These are phyloP conservation scores for Pinus albicaulis DNA, from an alignment of 75 land plant species.

Conservation along the genomic window DNA sequence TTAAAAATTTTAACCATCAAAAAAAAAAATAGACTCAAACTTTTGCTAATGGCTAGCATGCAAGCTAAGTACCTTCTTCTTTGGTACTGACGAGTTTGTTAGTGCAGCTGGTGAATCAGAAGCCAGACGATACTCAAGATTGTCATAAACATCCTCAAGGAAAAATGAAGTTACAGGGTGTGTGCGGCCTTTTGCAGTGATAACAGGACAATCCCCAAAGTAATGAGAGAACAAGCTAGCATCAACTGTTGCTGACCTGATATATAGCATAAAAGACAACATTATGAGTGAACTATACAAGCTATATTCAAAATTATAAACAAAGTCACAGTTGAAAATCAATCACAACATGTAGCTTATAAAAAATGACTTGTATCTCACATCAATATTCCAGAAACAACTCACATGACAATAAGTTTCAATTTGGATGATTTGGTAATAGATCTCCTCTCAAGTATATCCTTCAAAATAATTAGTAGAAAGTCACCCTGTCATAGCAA, in stretches of 20 bases:
- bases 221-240: conserved; percentile 72
- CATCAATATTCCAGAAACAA: neutral
- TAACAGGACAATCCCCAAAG: conserved; percentile 81
- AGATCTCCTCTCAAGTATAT: conserved; percentile 67
- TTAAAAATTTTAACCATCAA: neutral
- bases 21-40: neutral
- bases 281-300: neutral
- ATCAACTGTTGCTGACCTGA: conserved; percentile 96
- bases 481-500: conserved; percentile 74
- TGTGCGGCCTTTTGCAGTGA: conserved; percentile 78
- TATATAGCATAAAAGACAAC: neutral
- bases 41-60: neutral
- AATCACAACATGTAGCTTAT: neutral
- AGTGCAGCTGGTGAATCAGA: conserved; percentile 80
- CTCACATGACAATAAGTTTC: conserved; percentile 90
- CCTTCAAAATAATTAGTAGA: conserved; percentile 74
- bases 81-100: conserved; percentile 7
- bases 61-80: neutral
- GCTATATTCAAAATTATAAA: neutral
- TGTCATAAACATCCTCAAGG: conserved; percentile 87
- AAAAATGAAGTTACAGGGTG: conserved; percentile 77
- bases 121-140: conserved; percentile 61
- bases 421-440: conserved; percentile 30
- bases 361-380: neutral
- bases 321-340: neutral